Percentiles rank a stretch among this genome's conserved stretches.
These are phyloP conservation scores for Trypanosoma platydactyli DNA, from an alignment of 208 protist species.

Conservation along the genomic window DNA sequence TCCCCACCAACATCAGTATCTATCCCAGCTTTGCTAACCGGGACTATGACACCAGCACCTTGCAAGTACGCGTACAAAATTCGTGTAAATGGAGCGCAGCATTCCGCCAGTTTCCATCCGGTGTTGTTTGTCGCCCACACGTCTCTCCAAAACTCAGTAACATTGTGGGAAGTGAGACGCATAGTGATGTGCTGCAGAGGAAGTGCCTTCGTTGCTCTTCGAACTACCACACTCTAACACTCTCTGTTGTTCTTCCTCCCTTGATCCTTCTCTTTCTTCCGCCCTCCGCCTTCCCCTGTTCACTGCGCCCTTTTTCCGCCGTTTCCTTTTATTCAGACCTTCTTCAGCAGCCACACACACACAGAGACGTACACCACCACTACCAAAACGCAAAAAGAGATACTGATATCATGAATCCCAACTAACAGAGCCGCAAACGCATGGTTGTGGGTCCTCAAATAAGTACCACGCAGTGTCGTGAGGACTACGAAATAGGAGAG, in stretches of 20 bases:
- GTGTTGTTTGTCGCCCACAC: constrained; percentile 45
- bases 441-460: too few species aligned
- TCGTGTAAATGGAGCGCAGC: constrained; percentile 39
- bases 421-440: too few species aligned
- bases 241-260: not conserved
- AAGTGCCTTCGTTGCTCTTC: not conserved
- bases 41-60: constrained; percentile 16
- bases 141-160: constrained; percentile 43
- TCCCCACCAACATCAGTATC: not conserved
- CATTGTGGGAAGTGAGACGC: constrained; percentile 25
- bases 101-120: constrained; percentile 39
- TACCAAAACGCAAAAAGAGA: too few species aligned
- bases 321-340: too few species aligned
- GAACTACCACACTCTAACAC: not conserved
- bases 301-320: too few species aligned
- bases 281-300: too few species aligned
- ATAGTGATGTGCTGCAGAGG: not conserved
- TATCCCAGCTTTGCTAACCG: not conserved
- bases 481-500: not conserved
- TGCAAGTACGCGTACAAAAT: constrained; percentile 39
- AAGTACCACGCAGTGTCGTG: too few species aligned
- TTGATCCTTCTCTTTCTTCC: not conserved
- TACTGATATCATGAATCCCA: too few species aligned
- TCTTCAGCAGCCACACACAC: too few species aligned
- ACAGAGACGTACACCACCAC: too few species aligned